Conservation (phyloP, 768 basidiomycete genomes). For the Candolleomyces aberdarensis region DNA sequence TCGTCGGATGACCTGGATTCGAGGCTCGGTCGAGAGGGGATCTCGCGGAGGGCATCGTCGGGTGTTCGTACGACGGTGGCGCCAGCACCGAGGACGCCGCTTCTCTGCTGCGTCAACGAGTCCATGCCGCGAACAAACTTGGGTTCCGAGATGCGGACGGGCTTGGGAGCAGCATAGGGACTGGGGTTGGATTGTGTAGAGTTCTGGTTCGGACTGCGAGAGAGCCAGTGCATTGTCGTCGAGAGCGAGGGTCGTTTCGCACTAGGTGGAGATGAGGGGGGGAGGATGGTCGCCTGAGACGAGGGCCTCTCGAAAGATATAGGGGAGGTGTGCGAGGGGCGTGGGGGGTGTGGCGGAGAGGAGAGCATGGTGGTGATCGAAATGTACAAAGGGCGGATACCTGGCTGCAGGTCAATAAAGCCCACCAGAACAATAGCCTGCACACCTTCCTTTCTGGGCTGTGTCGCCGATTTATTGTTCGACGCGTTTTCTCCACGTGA, state of each 20-base stretch:
- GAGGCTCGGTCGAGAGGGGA: constrained; percentile 39
- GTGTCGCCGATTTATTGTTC: constrained; percentile 12
- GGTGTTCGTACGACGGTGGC: constrained; percentile 78
- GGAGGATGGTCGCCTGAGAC: constrained; percentile 19
- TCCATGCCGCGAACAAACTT: constrained; percentile 41
- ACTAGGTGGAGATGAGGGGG: constrained; percentile 19
- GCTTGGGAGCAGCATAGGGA: constrained; percentile 32
- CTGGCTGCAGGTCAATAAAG: neutral
- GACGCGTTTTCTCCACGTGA: neutral
- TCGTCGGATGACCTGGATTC: constrained; percentile 18
- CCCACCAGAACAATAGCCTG: constrained; percentile 14
- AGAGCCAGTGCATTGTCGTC: constrained; percentile 52
- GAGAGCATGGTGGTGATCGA: constrained; percentile 16
- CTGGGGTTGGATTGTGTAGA: constrained; percentile 22
- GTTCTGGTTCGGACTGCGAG: constrained; percentile 28
- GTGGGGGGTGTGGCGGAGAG: constrained; percentile 24
- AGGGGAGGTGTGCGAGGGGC: constrained; percentile 12
- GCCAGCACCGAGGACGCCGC: constrained; percentile 60
- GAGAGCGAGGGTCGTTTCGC: constrained; percentile 36
- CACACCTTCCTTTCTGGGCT: constrained; percentile 12
- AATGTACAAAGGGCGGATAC: constrained; percentile 8
- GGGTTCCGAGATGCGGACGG: constrained; percentile 39
- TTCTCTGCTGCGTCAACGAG: constrained; percentile 35
- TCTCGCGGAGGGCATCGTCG: constrained; percentile 66
- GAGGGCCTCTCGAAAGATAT: constrained; percentile 15